These are phyloP conservation scores for Ascochyta lentis DNA, from an alignment of 2,329 filamentous ascomycete genomes.

Conservation along the genomic window DNA sequence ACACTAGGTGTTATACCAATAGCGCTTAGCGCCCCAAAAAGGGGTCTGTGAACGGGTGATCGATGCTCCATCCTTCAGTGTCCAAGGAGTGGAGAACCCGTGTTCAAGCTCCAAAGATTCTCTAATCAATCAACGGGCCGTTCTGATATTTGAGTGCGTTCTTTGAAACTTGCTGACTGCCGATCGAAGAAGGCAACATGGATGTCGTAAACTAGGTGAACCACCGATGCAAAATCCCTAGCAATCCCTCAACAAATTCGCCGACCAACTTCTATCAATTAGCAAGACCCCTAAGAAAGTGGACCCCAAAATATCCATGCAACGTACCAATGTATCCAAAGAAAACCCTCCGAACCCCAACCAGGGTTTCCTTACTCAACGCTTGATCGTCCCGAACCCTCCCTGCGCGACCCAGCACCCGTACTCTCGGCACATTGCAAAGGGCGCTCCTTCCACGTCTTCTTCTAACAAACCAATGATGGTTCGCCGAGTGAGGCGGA, in stretches of 20 bases:
- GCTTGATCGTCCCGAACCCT: neutral
- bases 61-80: constrained; percentile 1
- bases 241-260: too few species aligned
- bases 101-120: constrained; percentile 3
- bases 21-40: constrained; percentile 2
- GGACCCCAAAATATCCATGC: too few species aligned
- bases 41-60: neutral
- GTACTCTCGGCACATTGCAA: neutral
- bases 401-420: neutral
- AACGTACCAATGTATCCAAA: too few species aligned
- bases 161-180: neutral
- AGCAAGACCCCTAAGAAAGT: too few species aligned
- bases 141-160: neutral
- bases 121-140: constrained; percentile 4
- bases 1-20: neutral
- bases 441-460: neutral
- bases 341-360: too few species aligned
- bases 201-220: too few species aligned
- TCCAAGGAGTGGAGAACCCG: neutral
- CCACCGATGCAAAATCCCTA: too few species aligned
- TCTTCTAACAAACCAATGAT: neutral
- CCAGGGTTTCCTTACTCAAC: neutral
- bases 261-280: too few species aligned
- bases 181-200: neutral
- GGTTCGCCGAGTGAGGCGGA: neutral